Percentiles rank a stretch among this genome's conserved stretches.
Evolutionary conservation across 768 basidiomycete species (phyloP).

Genomic region (Lentinula edodes): DNA sequence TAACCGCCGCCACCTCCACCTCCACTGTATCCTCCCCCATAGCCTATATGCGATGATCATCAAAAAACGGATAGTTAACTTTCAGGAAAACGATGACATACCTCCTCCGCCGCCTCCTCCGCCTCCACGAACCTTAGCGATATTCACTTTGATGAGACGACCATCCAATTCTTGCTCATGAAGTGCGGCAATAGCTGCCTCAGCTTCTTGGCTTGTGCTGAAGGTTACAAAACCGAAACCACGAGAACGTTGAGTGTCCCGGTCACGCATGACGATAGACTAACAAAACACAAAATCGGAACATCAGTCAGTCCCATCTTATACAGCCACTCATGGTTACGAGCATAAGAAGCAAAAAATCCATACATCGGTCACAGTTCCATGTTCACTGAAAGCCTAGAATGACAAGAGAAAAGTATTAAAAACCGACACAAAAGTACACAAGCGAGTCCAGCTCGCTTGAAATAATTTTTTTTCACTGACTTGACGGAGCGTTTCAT

Average conservation of each 20-base stretch:
- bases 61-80: neutral
- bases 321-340: slow-evolving; percentile 16
- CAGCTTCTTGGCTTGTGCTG: slow-evolving; percentile 55
- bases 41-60: neutral
- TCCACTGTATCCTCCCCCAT: slow-evolving; percentile 12
- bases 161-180: slow-evolving; percentile 95
- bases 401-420: slow-evolving; percentile 43
- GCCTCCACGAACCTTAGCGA: slow-evolving; percentile 64
- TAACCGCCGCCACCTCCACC: slow-evolving; percentile 16
- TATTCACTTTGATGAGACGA: slow-evolving; percentile 84
- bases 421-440: slow-evolving; percentile 10
- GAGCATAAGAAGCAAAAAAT: slow-evolving; percentile 21
- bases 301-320: slow-evolving; percentile 29
- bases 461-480: slow-evolving; percentile 48
- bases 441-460: slow-evolving; percentile 25
- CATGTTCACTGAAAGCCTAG: slow-evolving; percentile 82
- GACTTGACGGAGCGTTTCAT: slow-evolving; percentile 86
- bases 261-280: slow-evolving; percentile 98
- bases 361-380: slow-evolving; percentile 89
- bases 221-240: slow-evolving; percentile 97
- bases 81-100: slow-evolving; percentile 11
- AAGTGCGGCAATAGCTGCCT: slow-evolving; percentile 66
- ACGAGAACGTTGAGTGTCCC: slow-evolving; percentile 94
- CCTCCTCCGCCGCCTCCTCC: slow-evolving; percentile 50
- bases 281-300: slow-evolving; percentile 32